phyloP scores from a whole-genome alignment of 1,139 yeast genomes.

The Taiozyma onychis region DNA sequence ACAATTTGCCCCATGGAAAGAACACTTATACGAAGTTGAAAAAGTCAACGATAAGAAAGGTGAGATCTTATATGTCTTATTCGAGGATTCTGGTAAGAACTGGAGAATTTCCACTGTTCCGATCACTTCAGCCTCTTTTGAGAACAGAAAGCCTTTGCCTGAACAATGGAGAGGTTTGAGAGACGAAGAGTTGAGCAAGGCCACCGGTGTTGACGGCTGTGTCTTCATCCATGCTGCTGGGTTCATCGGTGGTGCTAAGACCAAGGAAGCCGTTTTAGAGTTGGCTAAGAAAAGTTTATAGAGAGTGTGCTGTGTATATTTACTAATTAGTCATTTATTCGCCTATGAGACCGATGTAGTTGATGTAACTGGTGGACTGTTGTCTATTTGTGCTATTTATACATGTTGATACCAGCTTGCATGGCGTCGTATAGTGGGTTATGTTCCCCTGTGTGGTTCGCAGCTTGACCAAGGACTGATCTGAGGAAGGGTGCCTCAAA shows the following conservation, averaged over 20 bases:
- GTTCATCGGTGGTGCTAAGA: slow-evolving; percentile 90
- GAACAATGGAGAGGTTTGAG: slow-evolving; percentile 92
- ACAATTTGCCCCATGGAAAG: slow-evolving; percentile 90
- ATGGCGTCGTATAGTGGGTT: no score
- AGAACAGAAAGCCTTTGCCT: slow-evolving; percentile 81
- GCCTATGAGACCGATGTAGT: not conserved
- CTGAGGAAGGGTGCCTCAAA: no score
- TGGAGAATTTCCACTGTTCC: slow-evolving; percentile 96
- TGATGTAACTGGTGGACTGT: no score
- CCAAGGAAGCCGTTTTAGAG: slow-evolving; percentile 70
- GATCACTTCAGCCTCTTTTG: slow-evolving; percentile 65
- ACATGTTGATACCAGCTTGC: no score
- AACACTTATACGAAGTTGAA: slow-evolving; percentile 76
- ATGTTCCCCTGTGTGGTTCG: no score
- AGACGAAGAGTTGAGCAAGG: slow-evolving; percentile 70
- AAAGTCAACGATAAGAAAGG: slow-evolving; percentile 50
- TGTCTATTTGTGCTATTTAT: no score
- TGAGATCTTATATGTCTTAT: slow-evolving; percentile 68
- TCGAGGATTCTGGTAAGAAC: slow-evolving; percentile 61
- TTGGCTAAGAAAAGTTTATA: slow-evolving; percentile 59
- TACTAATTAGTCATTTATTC: not conserved
- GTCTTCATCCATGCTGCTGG: slow-evolving; percentile 96
- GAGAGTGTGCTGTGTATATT: not conserved
- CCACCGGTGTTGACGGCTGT: slow-evolving; percentile 77
- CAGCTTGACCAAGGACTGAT: no score